Percentiles rank a stretch among this genome's conserved stretches.
Conservation (phyloP, 192 early-diverging fungal species). For the Backusella luteola region DNA sequence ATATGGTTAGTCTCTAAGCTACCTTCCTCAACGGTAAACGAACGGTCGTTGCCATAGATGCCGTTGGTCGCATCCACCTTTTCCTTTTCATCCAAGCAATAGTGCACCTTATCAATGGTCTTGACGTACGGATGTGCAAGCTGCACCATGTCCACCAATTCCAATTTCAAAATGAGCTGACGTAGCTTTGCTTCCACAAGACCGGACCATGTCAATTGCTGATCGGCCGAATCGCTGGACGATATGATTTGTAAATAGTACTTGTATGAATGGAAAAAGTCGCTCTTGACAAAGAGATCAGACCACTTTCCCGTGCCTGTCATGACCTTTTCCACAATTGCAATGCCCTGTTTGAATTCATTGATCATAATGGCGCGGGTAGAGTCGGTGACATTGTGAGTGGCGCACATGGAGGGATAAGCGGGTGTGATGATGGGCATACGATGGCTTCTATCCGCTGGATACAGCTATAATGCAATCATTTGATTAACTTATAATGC, state of each 20-base stretch:
- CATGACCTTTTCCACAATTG: constrained; percentile 77
- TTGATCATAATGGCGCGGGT: constrained; percentile 79
- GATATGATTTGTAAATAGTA: constrained; percentile 91
- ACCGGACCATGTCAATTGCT: constrained; percentile 81
- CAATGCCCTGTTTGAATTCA: constrained; percentile 82
- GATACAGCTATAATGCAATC: constrained; percentile 51
- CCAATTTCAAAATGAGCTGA: constrained; percentile 83
- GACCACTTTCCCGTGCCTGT: constrained; percentile 73
- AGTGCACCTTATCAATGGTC: constrained; percentile 68
- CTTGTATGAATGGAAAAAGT: constrained; percentile 86
- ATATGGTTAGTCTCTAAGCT: constrained; percentile 28
- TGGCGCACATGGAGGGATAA: constrained; percentile 97
- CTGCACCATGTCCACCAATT: constrained; percentile 65
- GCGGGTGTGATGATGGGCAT: constrained; percentile 99
- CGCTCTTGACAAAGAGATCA: constrained; percentile 83
- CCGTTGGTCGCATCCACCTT: constrained; percentile 66
- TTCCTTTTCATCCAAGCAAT: constrained; percentile 68
- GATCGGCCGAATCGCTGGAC: constrained; percentile 67
- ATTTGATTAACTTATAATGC: too few relatives aligned
- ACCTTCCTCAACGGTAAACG: constrained; percentile 35
- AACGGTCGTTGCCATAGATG: constrained; percentile 40
- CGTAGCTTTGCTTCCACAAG: constrained; percentile 91
- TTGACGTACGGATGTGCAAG: constrained; percentile 92
- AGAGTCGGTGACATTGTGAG: constrained; percentile 92
- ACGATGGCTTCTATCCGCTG: constrained; percentile 73